phyloP scores from a whole-genome alignment of 768 basidiomycete genomes.

The Mycena belliarum region DNA sequence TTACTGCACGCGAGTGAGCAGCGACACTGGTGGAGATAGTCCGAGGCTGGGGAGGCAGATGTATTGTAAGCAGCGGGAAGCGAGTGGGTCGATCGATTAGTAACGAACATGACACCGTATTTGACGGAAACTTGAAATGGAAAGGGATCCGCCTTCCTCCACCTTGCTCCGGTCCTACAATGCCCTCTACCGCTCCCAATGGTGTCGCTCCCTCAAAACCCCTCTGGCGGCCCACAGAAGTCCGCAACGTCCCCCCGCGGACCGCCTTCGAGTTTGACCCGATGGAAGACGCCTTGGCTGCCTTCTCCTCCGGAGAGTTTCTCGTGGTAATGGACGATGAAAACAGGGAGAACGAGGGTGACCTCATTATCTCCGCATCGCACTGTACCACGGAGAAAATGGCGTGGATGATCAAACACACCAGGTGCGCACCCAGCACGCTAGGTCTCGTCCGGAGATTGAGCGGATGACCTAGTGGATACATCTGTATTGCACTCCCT shows the following conservation, averaged over 20 bases:
- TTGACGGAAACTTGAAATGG: too few species aligned
- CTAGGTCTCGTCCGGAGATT: slow-evolving; percentile 13
- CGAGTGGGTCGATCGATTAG: too few species aligned
- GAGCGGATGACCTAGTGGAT: slow-evolving; percentile 61
- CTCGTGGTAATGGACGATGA: slow-evolving; percentile 99
- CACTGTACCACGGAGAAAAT: slow-evolving; percentile 92
- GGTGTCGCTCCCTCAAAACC: slow-evolving; percentile 22
- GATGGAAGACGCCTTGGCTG: slow-evolving; percentile 76
- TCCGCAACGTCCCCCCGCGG: slow-evolving; percentile 30
- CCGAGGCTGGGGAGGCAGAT: too few species aligned
- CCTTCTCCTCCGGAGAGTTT: slow-evolving; percentile 82
- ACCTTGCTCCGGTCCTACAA: background rate
- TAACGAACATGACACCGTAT: too few species aligned
- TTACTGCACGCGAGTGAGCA: too few species aligned
- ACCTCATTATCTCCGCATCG: slow-evolving; percentile 85
- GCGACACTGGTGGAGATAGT: too few species aligned
- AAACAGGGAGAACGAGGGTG: slow-evolving; percentile 94
- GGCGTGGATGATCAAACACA: slow-evolving; percentile 98
- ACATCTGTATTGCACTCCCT: slow-evolving; percentile 87
- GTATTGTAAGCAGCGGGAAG: too few species aligned
- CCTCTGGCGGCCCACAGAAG: slow-evolving; percentile 38
- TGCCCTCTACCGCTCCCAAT: slow-evolving; percentile 2
- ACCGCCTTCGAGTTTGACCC: slow-evolving; percentile 70
- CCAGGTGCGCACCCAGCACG: slow-evolving; percentile 61
- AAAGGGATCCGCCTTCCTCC: too few species aligned